phyloP scores from a whole-genome alignment of 805 yeast genomes.

The Kuraishia hungarica region DNA sequence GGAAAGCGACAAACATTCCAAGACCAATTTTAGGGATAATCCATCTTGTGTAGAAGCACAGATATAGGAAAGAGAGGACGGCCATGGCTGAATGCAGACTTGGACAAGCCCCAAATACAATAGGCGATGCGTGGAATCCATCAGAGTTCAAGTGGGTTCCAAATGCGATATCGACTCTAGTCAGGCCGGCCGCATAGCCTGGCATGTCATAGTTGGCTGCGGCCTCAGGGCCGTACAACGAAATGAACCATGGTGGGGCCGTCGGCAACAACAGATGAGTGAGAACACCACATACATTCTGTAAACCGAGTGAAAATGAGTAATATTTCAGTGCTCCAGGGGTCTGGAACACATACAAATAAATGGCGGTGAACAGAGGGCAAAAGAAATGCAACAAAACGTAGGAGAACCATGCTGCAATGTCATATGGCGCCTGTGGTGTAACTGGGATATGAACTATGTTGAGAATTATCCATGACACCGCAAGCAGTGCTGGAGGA shows the following conservation, averaged over 20 bases:
- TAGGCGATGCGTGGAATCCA: constrained; percentile 61
- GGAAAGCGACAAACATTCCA: constrained; percentile 38
- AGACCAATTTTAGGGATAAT: constrained; percentile 25
- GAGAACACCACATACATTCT: constrained; percentile 48
- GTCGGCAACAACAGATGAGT: constrained; percentile 60
- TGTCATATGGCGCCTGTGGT: constrained; percentile 36
- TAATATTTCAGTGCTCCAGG: constrained; percentile 54
- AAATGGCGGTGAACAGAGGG: constrained; percentile 54
- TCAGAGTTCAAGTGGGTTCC: constrained; percentile 52
- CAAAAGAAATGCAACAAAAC: constrained; percentile 53
- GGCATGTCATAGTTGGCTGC: constrained; percentile 51
- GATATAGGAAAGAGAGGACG: constrained; percentile 35
- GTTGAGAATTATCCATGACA: constrained; percentile 43
- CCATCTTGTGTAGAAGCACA: constrained; percentile 31
- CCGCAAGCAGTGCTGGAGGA: constrained; percentile 31
- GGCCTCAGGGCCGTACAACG: constrained; percentile 48
- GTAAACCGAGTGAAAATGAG: constrained; percentile 46
- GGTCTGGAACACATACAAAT: constrained; percentile 57
- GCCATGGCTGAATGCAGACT: constrained; percentile 66
- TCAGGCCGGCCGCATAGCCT: constrained; percentile 66
- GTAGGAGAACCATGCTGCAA: constrained; percentile 54
- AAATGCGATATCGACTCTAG: constrained; percentile 53
- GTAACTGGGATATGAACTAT: constrained; percentile 29
- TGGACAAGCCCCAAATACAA: constrained; percentile 72
- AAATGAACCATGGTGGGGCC: constrained; percentile 72